phyloP scores from a whole-genome alignment of 768 basidiomycete species.

The Nidularia pulvinata region DNA sequence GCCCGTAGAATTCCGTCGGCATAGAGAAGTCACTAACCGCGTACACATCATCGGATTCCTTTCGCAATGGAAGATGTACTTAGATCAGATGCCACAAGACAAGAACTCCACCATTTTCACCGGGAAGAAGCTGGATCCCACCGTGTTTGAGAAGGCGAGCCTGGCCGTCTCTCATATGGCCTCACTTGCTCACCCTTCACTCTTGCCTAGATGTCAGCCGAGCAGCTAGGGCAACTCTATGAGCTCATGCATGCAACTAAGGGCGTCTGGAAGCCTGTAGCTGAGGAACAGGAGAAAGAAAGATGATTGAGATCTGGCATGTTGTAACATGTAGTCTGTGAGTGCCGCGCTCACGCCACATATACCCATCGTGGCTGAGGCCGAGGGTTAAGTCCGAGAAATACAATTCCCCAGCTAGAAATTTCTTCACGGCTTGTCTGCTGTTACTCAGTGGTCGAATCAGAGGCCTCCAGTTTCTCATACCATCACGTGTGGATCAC shows the following conservation, averaged over 20 bases:
- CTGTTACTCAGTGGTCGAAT: too few species aligned
- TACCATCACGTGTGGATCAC: constrained; percentile 8
- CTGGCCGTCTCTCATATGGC: background rate
- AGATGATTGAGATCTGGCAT: background rate
- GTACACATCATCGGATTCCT: constrained; percentile 94
- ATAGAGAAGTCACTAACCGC: constrained; percentile 79
- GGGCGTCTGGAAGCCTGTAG: constrained; percentile 77
- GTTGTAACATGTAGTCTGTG: background rate
- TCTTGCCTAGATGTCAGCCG: constrained; percentile 77
- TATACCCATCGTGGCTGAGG: too few species aligned
- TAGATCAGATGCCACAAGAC: constrained; percentile 65
- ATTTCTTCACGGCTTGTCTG: too few species aligned
- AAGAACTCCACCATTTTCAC: constrained; percentile 42
- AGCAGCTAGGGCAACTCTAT: constrained; percentile 93
- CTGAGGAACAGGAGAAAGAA: constrained; percentile 9
- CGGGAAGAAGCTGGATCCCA: constrained; percentile 71
- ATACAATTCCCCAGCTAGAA: too few species aligned
- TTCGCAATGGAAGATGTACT: constrained; percentile 93
- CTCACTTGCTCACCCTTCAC: background rate
- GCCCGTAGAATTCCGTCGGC: constrained; percentile 79
- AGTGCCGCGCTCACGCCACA: too few species aligned
- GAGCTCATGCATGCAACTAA: constrained; percentile 94
- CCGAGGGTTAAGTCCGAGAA: too few species aligned
- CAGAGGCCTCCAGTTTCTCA: too few species aligned
- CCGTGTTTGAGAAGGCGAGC: constrained; percentile 73